Percentiles rank a stretch among this genome's conserved stretches.
These are phyloP conservation scores for Ganoderma resinaceum DNA, from an alignment of 1,284 basidiomycete genomes.

Conservation along the genomic window DNA sequence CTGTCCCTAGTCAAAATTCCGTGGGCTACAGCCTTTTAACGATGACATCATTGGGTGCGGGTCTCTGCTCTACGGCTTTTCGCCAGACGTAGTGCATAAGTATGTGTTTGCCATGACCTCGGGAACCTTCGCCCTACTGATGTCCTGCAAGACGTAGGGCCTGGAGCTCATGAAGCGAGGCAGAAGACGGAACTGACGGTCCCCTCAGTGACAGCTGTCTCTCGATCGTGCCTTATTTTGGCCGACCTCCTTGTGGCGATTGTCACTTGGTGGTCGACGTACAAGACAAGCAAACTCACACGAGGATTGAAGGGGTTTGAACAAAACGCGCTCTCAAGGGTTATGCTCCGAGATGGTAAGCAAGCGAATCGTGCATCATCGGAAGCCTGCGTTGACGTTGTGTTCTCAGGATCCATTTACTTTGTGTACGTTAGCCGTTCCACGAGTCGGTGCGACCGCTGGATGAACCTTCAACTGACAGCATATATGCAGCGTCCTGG, in stretches of 20 bases:
- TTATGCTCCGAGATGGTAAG: neutral
- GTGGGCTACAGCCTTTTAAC: neutral
- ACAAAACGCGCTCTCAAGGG: neutral
- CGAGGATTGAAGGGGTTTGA: neutral
- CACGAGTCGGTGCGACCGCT: neutral
- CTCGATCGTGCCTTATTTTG: neutral
- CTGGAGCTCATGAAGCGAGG: neutral
- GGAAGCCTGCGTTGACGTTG: neutral
- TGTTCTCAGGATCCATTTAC: neutral
- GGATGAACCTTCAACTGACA: neutral
- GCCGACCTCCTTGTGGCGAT: neutral
- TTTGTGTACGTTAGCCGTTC: neutral
- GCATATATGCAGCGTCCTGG: neutral
- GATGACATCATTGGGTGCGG: neutral
- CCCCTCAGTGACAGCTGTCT: neutral
- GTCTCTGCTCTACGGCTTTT: neutral
- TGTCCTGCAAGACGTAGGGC: neutral
- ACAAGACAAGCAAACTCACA: neutral
- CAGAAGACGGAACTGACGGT: neutral
- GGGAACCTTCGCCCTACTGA: neutral
- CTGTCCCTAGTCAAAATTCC: neutral
- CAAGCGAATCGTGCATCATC: neutral
- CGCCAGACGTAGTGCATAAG: neutral
- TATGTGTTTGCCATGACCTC: neutral
- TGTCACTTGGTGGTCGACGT: neutral